Evolutionary conservation across 2,329 filamentous ascomycete genomes (phyloP), one percentile per base, ranked within the genome.

Genomic region (Verticillium klebahnii): DNA sequence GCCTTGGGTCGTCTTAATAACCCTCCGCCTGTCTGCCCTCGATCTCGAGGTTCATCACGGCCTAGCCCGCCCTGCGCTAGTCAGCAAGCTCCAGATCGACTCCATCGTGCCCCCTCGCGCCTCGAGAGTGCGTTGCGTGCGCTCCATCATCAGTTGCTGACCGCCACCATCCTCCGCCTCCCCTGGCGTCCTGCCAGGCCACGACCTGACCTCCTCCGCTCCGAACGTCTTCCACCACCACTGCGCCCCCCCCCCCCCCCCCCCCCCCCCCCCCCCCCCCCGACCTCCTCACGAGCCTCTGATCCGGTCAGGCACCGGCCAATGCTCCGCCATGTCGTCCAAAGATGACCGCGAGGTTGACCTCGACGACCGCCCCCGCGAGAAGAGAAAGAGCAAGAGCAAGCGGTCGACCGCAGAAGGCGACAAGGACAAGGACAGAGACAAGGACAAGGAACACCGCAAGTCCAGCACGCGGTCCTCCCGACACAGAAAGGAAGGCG

Each of bases 281-380:
- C 39, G 39, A 23, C 39, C 39, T 23, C 39, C 15, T 23, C 39
- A 45, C 39, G 39, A 45, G 39, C 15, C 39, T 45, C 39, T 25
- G 15, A 9, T 23, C n/a, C 19, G n/a, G 50, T 57, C 39, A 61
- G 63, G 63, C 64, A 63, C 60, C 54, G 59, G 52, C 54, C 58
- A 58, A 68, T 68, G 66, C 62, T 59, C 61, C 58, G 61, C 67
- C 65, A 79, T 79, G 77, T 74, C 77, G 58, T 71, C 74, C 66
- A 76, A 75, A 67, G 75, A 59, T 50, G 58, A 79, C 63, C 76
- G 69, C 72, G 77, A 80, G 67, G 75, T 69, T 71, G 75, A 77
- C 62, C 68, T 70, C 65, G 67, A 71, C 63, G 73, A 76, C 65
- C 73, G 70, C 58, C 67, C 72, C 55, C 77, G 74, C 69, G 78